A percentile compares a stretch with the other conserved stretches of the same genome.
phyloP scores from a whole-genome alignment of 768 basidiomycete species.

The Filobasidium wieringae region DNA sequence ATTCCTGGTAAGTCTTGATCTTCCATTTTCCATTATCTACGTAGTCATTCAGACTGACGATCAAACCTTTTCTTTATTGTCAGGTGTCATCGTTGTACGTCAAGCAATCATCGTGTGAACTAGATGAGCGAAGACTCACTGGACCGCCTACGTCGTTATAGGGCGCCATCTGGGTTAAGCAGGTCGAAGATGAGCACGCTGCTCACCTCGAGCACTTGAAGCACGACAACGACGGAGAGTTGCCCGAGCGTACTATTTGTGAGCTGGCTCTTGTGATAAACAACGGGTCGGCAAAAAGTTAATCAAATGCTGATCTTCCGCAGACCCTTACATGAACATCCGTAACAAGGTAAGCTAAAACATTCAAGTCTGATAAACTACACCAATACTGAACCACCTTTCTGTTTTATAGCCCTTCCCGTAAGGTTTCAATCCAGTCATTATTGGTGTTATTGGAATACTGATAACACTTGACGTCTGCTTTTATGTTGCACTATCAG shows the following conservation, averaged over 20 bases:
- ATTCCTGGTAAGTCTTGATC: constrained; percentile 23
- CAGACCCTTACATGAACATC: constrained; percentile 39
- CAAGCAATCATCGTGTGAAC: not conserved
- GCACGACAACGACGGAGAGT: constrained; percentile 30
- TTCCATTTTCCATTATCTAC: not conserved
- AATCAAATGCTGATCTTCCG: not conserved
- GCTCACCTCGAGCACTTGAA: constrained; percentile 30
- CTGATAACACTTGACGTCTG: not conserved
- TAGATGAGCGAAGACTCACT: not conserved
- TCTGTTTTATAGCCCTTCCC: constrained; percentile 10
- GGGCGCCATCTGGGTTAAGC: constrained; percentile 31
- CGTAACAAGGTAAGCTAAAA: constrained; percentile 31
- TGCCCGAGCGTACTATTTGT: constrained; percentile 30
- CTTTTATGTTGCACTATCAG: not conserved
- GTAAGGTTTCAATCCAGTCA: not conserved
- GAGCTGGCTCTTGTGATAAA: too few species aligned
- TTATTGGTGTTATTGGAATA: not conserved
- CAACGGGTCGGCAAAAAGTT: too few species aligned
- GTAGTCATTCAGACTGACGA: not conserved
- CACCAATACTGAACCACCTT: not conserved
- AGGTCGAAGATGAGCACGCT: constrained; percentile 34
- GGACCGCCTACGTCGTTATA: not conserved
- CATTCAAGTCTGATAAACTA: not conserved
- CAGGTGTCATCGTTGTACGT: constrained; percentile 22
- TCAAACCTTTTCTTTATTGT: not conserved